Base-by-base conservation (phyloP, 192 early-diverging fungal genomes). In the Podochytrium sp. region DNA sequence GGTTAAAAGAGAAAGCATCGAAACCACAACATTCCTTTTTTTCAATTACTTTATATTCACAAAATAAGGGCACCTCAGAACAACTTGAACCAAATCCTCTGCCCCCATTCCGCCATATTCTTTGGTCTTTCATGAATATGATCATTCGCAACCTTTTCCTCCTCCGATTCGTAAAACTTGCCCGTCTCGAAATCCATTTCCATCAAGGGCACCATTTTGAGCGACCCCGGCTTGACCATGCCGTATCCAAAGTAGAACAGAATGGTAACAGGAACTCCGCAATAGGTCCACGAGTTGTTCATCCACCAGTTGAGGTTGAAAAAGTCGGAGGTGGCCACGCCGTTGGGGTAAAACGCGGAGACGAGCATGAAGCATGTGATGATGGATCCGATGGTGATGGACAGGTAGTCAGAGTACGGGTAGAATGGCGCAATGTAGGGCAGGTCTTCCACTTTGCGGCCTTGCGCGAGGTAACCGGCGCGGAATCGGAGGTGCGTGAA, bases 111-210 rank as follows among this genome's bases (percentile, higher is more conserved):
- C 53, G 58, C 39, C 41, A 59, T 2, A 33, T 71, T 71, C 69
- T 58, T 71, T 37, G 69, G 69, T 32, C 34, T 57, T 1, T 57
- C 56, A 27, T 71, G n/a, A n/a, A 71, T 29, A 25, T 20, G 27
- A 2, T 59, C 69, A 30, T 41, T 71, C 34, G 35, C 69, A 10
- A 32, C 69, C 14, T 40, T 57, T 37, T 59, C 47, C 4, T 60
- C 58, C 23, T 23, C 43, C 33, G 23, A 62, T 59, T 69, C 65
- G 0, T 61, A n/a, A 18, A 50, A 59, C 58, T 37, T 14, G 58
- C 53, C 59, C 7, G 66, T 70, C 25, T 61, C 75, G 33, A 76
- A 70, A 57, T 71, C 69, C 69, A 71, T 71, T 2, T 71, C 61
- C 29, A 56, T 65, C 38, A 37, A 57, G 2, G 25, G 2, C 3